Evolutionary conservation across 352 stramenopile genomes (phyloP).

Genomic region (Blastocystis sp.): DNA sequence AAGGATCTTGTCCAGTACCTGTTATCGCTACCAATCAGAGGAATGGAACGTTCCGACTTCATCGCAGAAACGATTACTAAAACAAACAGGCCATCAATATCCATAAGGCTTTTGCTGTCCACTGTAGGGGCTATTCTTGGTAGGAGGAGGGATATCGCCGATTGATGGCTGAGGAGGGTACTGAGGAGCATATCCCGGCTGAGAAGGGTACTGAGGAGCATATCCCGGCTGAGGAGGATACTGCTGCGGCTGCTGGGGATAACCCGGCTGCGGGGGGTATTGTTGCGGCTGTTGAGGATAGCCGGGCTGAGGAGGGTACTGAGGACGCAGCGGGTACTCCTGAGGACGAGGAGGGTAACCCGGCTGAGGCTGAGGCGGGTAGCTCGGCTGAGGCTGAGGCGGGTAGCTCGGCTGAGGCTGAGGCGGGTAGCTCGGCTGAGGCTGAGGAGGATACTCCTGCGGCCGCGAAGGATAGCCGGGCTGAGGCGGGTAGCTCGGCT

Average conservation of each 20-base stretch:
- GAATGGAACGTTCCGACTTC: neutral
- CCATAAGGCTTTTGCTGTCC: neutral
- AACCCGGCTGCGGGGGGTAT: neutral
- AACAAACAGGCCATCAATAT: neutral
- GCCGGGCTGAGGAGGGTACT: neutral
- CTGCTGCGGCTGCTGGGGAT: neutral
- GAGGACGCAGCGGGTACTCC: neutral
- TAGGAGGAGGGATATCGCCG: neutral
- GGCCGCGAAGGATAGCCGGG: neutral
- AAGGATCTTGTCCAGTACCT: neutral
- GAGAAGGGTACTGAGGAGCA: conserved; percentile 21
- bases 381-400: neutral
- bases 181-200: neutral
- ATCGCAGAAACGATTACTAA: conserved; percentile 31
- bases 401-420: neutral
- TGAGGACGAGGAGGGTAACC: neutral
- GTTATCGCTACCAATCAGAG: conserved; percentile 9
- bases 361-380: neutral
- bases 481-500: neutral
- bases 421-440: neutral
- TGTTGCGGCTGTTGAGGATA: conserved; percentile 26
- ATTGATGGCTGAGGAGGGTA: neutral
- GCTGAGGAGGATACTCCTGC: too few species aligned
- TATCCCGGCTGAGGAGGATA: conserved; percentile 11
- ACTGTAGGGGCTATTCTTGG: neutral